These are phyloP conservation scores for Phytophthora palmivora DNA, from an alignment of 352 stramenopile species.

Conservation along the genomic window DNA sequence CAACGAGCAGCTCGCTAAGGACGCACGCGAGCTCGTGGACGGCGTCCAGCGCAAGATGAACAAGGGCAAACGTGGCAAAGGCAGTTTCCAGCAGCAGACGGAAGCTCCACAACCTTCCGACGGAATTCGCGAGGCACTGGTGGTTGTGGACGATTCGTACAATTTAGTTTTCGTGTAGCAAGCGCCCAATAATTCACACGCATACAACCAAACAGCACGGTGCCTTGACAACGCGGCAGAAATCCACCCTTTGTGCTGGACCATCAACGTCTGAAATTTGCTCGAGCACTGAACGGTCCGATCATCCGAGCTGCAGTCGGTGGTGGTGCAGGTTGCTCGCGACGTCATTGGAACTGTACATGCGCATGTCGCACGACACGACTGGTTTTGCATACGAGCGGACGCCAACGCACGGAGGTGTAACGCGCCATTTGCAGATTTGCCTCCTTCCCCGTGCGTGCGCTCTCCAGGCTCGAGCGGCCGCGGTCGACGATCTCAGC, in stretches of 20 bases:
- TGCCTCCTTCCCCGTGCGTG: conserved; percentile 4
- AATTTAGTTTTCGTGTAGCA: conserved; percentile 57
- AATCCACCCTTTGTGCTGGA: conserved; percentile 13
- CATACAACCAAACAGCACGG: neutral
- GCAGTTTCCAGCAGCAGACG: conserved; percentile 3
- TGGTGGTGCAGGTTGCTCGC: too few relatives aligned
- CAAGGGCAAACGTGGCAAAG: conserved; percentile 35
- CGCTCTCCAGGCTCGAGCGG: conserved; percentile 27
- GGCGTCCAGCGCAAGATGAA: conserved; percentile 53
- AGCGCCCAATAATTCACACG: conserved; percentile 9
- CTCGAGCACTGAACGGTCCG: conserved; percentile 8
- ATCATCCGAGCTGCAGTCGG: conserved; percentile 1
- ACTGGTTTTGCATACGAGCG: conserved; percentile 14
- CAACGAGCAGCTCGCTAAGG: conserved; percentile 65
- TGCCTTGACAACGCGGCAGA: neutral
- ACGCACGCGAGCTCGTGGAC: conserved; percentile 61
- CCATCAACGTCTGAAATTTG: conserved; percentile 5
- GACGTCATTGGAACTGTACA: too few relatives aligned
- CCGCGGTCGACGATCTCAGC: conserved; percentile 28
- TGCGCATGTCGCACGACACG: too few relatives aligned
- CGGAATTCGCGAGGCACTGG: conserved; percentile 17
- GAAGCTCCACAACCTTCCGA: neutral
- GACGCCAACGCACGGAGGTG: conserved; percentile 4
- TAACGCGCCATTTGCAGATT: conserved; percentile 31
- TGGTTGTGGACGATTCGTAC: conserved; percentile 59